Evolutionary conservation across 352 stramenopile species (phyloP), one percentile per base, ranked within the genome.

Genomic region (Pythium chondricola): DNA sequence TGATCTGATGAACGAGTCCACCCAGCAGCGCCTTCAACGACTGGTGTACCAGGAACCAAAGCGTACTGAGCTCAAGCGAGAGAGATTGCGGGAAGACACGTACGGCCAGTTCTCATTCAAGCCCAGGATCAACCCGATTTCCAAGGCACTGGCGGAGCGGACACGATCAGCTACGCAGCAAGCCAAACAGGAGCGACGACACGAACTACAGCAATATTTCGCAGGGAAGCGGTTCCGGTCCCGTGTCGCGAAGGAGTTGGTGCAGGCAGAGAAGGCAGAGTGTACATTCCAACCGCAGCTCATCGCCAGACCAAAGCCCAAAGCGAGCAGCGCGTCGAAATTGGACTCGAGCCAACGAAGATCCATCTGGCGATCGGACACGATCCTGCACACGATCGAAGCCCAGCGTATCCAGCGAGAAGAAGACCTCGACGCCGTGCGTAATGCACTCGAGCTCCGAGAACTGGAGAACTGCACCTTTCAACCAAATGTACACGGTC

Each of bases 401-500:
- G 65, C 57, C 0, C 59, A 83, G 11, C 75, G 81, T 4, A 51
- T 72, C 42, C 68, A 69, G 25, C 78, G 81, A 33, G 61, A 61
- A 7, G 65, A 87, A 16, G 64, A 72, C 13, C 76, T 92, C 13
- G 62, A 88, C 45, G 59, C 66, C 13, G 82, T 83, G 36, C 61
- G 77, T 9, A 82, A 84, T 32, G 68, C 45, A 0, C 63, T 69
- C 14, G 74, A 88, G 40, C 38, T 89, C 2, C 67, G 71, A 38
- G 73, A 89, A 36, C 56, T 92, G 2, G 55, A 86, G 43, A 75
- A 95, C 44, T 95, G 84, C 38, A 94, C 85, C 4, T 95, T 95
- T 27, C 68, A 78, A 21, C 82, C 82, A 0, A 88, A 61, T 38
- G 17, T 43, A 4, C 43, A 40, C 26, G 32, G 50, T 17, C 18